Base-by-base conservation (phyloP, 2,329 filamentous ascomycete genomes). In the Fusarium buxicola region DNA sequence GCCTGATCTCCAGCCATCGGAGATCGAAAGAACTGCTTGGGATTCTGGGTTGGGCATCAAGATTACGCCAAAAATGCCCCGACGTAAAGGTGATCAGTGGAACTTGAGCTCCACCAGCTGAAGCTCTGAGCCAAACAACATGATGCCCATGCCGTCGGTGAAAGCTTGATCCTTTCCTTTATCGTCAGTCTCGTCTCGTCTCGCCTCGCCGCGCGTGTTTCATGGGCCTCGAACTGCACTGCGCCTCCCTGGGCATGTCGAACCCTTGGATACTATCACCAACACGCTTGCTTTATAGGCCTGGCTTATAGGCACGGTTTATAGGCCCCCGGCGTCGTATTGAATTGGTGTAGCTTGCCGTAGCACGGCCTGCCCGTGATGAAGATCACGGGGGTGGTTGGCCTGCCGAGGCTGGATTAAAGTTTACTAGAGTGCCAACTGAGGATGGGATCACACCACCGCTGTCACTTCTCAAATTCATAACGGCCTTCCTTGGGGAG, bases 391-490 rank as follows among this genome's bases (percentile, higher is more conserved):
- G 53, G 50, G 61, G 47, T 39, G 46, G 30, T 41, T 11, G 16
- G 28, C 44, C 38, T 28, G 41, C 25, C 18, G 24, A 38, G 55
- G 25, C 34, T 32, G 50, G 44, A 16, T 53, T 31, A 62, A 39
- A 24, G 50, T 54, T 45, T 47, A 31, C 25, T 21, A 31, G 11
- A 46, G 32, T 52, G 30, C 32, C 44, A 39, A 55, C 12, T 25
- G 40, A 28, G 24, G 52, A 32, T 15, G n/a, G 24, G 35, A 45
- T 32, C 43, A 39, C 36, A 25, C 24, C 58, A 18, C 28, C n/a
- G 8, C 38, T 52, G 15, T 58, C 62, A 63, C 40, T 62, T 65
- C 10, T 62, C 61, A 62, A 16, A 49, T 61, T 57, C 41, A 18
- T 27, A 25, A 41, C 39, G 39, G 9, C 21, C 39, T 31, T 53